Conservation (phyloP, 768 basidiomycete species). For the Galerina marginata region DNA sequence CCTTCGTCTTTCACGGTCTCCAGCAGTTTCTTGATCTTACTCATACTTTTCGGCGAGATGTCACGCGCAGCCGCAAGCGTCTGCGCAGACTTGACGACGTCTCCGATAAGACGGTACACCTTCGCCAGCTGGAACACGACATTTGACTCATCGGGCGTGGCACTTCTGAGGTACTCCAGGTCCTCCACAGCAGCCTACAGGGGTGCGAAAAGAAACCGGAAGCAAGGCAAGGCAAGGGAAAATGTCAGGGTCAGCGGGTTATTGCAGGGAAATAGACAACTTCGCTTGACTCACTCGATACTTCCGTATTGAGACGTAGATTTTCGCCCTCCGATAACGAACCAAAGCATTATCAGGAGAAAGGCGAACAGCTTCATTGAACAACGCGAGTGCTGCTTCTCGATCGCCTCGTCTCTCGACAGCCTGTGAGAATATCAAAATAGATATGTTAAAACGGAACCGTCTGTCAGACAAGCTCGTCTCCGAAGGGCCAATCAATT, state of each 20-base stretch:
- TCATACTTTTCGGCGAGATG: constrained; percentile 88
- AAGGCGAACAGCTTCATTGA: constrained; percentile 79
- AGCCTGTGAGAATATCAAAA: constrained; percentile 55
- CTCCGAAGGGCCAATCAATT: constrained; percentile 24
- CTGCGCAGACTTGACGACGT: constrained; percentile 80
- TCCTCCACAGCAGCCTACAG: constrained; percentile 79
- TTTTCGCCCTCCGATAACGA: constrained; percentile 92
- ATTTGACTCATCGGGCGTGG: constrained; percentile 95
- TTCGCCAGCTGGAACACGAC: constrained; percentile 95
- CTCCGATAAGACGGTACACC: constrained; percentile 83
- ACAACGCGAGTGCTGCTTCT: constrained; percentile 75
- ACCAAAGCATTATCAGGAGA: constrained; percentile 92
- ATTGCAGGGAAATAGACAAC: constrained; percentile 9
- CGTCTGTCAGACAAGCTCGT: constrained; percentile 28
- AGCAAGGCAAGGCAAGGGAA: not conserved
- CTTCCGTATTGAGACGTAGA: constrained; percentile 82
- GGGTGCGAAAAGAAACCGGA: constrained; percentile 9
- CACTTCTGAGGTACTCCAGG: constrained; percentile 77
- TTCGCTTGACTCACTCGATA: constrained; percentile 67
- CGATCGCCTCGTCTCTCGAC: constrained; percentile 86
- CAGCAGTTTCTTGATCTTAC: constrained; percentile 81
- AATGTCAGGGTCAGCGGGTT: constrained; percentile 18
- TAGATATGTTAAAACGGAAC: constrained; percentile 18
- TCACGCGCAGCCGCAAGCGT: constrained; percentile 91
- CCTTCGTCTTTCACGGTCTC: constrained; percentile 71